Percentiles rank a stretch among this genome's conserved stretches.
Conservation (phyloP, 805 yeast genomes). For the Lipomyces chichibuensis region DNA sequence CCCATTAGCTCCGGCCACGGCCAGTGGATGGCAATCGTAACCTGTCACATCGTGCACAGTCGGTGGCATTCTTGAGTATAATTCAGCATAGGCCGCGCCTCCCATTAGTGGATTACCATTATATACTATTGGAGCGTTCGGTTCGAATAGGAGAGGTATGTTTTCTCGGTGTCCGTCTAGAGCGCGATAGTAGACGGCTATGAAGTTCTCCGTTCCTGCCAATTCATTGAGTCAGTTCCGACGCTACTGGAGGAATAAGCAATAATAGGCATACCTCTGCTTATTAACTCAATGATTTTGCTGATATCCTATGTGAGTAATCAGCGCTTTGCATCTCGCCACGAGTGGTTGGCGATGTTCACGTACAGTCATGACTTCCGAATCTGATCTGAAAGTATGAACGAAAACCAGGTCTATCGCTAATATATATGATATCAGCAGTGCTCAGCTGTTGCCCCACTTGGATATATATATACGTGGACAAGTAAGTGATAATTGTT, state of each 20-base stretch:
- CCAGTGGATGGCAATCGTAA: conserved; percentile 47
- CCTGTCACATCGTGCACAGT: conserved; percentile 45
- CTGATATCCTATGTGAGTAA: conserved; percentile 15
- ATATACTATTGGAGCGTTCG: conserved; percentile 47
- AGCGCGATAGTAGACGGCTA: conserved; percentile 42
- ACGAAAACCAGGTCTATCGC: not conserved
- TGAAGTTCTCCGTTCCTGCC: conserved; percentile 51
- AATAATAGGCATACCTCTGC: conserved; percentile 21
- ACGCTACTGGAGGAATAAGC: not conserved
- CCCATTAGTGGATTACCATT: conserved; percentile 50
- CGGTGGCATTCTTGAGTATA: conserved; percentile 44
- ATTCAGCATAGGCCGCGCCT: conserved; percentile 43
- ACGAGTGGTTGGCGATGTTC: not conserved
- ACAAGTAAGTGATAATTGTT: no score
- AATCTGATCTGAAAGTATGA: not conserved
- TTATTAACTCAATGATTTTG: conserved; percentile 20
- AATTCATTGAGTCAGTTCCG: not conserved
- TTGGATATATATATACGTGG: no score
- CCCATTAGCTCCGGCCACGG: conserved; percentile 34
- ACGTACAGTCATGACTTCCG: not conserved
- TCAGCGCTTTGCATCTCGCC: not conserved
- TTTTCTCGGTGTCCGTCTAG: conserved; percentile 43
- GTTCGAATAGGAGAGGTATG: conserved; percentile 37
- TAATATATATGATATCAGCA: not conserved
- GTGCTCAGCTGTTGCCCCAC: not conserved